Evolutionary conservation across 257 asterid genomes (phyloP), one percentile per base, ranked within the genome.

Genomic region (Primulina huaijiensis): DNA sequence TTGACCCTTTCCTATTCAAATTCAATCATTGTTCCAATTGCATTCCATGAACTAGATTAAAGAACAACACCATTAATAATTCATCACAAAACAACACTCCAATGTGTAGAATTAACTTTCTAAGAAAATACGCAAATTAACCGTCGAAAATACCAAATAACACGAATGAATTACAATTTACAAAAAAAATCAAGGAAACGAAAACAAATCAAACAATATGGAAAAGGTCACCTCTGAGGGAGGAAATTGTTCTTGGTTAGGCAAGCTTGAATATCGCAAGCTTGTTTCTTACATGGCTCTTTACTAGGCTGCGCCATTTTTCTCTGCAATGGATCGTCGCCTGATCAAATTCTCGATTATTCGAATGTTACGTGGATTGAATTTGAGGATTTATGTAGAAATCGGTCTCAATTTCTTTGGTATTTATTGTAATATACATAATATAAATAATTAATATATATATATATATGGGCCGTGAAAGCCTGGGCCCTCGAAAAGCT

Each of bases 191-290:
- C 12, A 61, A 31, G 34, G 25, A 3, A 27, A 19, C 1, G 23
- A 6, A 6, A 34, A 29, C 16, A 14, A 23, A 10, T 1, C 1
- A 23, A 58, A 4, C 21, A 62, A 21, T 14, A 17, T 1, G 65
- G 3, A 53, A 63, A 8, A 16, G 27, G 60, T 17, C 34, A 87
- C 99, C 80, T 93, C 30, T 89, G 91, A 3, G 97, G 35, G 60
- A 73, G 86, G 83, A 93, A 93, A 87, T 93, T 93, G 90, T 90
- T 93, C 90, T 90, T 93, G 85, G 99, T 86, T 66, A 90, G 99
- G 65, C 99, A 93, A 30, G 96, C 86, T 79, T 93, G 99, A 78
- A 93, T 93, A 62, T 90, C 90, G 77, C 99, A 93, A 34, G 96
- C 99, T 75, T 93, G 79, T 77, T 89, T 90, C 86, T 93, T 93